These are phyloP conservation scores for Schizophyllum commune DNA, from an alignment of 1,284 basidiomycete species.

Conservation along the genomic window DNA sequence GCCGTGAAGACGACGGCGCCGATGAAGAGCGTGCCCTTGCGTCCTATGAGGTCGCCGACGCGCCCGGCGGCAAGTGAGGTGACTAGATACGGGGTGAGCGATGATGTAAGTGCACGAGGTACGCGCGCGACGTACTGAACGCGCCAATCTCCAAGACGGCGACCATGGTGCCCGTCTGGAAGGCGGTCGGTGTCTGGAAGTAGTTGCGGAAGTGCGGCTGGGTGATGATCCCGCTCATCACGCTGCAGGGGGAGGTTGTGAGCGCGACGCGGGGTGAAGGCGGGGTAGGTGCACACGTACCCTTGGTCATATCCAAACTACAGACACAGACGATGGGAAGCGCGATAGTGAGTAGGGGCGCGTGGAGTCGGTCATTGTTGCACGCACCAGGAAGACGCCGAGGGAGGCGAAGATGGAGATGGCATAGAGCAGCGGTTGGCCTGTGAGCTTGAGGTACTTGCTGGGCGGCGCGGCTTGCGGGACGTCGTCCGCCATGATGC, in stretches of 20 bases:
- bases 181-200: slow-evolving; percentile 71
- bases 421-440: slow-evolving; percentile 74
- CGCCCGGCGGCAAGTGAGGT: slow-evolving; percentile 88
- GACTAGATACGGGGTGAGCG: slow-evolving; percentile 34
- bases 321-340: slow-evolving; percentile 3
- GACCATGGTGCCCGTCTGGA: slow-evolving; percentile 81
- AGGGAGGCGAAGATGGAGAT: slow-evolving; percentile 82
- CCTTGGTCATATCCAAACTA: slow-evolving; percentile 94
- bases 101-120: background rate
- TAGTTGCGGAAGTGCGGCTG: slow-evolving; percentile 83
- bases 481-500: slow-evolving; percentile 36
- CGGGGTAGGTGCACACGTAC: slow-evolving; percentile 30
- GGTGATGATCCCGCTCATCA: slow-evolving; percentile 92
- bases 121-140: slow-evolving; percentile 50
- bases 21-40: slow-evolving; percentile 80
- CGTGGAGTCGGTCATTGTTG: background rate
- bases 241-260: slow-evolving; percentile 31
- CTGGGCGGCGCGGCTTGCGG: slow-evolving; percentile 22
- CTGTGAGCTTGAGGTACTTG: slow-evolving; percentile 52
- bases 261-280: background rate
- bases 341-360: background rate
- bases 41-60: slow-evolving; percentile 82
- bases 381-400: slow-evolving; percentile 78
- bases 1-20: slow-evolving; percentile 86
- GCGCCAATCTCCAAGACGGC: slow-evolving; percentile 91